Evolutionary conservation across 2,329 filamentous ascomycete species (phyloP), one percentile per base, ranked within the genome.

Genomic region (Fusarium sp.): DNA sequence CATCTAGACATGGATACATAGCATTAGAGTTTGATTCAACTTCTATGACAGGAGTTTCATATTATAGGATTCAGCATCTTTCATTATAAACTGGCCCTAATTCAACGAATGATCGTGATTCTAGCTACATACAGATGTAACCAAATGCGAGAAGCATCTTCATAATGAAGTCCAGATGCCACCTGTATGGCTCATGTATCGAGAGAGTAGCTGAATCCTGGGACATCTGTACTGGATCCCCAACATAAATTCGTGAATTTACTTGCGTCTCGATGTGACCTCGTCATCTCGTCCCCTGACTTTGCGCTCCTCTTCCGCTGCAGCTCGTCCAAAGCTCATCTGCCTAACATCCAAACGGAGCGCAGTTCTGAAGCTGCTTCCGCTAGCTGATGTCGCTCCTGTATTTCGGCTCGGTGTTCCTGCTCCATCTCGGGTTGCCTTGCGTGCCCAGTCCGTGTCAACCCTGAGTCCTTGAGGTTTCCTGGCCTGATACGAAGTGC

Each of bases 391-490:
- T 26, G 55, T 64, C 41, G 20, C 44, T n/a, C 51, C 50, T 37
- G 57, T 36, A 36, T 41, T 55, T 23, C 52, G 65, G 30, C 45
- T 67, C n/a, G 67, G 60, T 16, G 65, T 67, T 57, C 64, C 54
- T 13, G 59, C 23, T 23, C 36, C 64, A 37, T 76, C 72, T 41
- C 62, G 64, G 50, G 60, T 70, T 40, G 58, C 51, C 50, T 69
- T 72, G 26, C 67, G 74, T 20, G 68, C 67, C 57, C 69, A 72
- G 26, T 53, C 59, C 16, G 73, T 72, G 44, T 76, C 75, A 45
- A 76, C 63, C 18, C 47, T 62, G 40, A 74, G 67, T 8, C 70
- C 73, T 15, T 67, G 65, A 12, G 74, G 74, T 34, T 74, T 76
- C 60, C 69, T 75, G 30, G 52, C 46, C 45, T 69, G 75, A 65